A percentile compares a stretch with the other conserved stretches of the same genome.
Evolutionary conservation across 192 early-diverging fungal genomes (phyloP).

Genomic region (Funneliformis mosseae): DNA sequence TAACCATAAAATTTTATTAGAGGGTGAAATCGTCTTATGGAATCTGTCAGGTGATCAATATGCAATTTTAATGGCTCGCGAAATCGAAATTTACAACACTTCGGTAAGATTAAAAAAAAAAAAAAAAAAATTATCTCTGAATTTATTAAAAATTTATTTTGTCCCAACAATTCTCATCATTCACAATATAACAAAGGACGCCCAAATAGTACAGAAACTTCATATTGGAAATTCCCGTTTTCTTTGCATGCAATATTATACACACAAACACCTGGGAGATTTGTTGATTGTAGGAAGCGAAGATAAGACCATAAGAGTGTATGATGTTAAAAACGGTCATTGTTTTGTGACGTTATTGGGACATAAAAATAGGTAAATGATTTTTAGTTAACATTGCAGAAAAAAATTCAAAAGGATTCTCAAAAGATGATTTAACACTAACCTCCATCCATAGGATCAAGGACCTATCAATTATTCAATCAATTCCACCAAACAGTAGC

Average conservation of each 20-base stretch:
- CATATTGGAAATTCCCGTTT: slow-evolving; percentile 38
- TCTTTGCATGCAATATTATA: slow-evolving; percentile 42
- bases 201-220: slow-evolving; percentile 14
- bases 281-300: slow-evolving; percentile 61
- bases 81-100: slow-evolving; percentile 58
- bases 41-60: slow-evolving; percentile 59
- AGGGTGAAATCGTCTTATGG: slow-evolving; percentile 59
- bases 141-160: not conserved
- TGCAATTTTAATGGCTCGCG: slow-evolving; percentile 57
- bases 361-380: slow-evolving; percentile 53
- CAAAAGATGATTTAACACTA: slow-evolving; percentile 43
- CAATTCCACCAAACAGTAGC: slow-evolving; percentile 18
- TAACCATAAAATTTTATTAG: slow-evolving; percentile 35
- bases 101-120: slow-evolving; percentile 48
- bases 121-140: not conserved
- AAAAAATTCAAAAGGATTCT: slow-evolving; percentile 38
- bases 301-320: slow-evolving; percentile 61
- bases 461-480: slow-evolving; percentile 38
- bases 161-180: not conserved
- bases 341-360: slow-evolving; percentile 46
- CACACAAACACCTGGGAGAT: slow-evolving; percentile 43
- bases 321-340: slow-evolving; percentile 47
- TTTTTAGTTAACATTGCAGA: slow-evolving; percentile 41
- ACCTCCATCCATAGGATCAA: slow-evolving; percentile 50
- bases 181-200: not conserved